Conservation (phyloP, 257 asterid species). For the Primulina tabacum region DNA sequence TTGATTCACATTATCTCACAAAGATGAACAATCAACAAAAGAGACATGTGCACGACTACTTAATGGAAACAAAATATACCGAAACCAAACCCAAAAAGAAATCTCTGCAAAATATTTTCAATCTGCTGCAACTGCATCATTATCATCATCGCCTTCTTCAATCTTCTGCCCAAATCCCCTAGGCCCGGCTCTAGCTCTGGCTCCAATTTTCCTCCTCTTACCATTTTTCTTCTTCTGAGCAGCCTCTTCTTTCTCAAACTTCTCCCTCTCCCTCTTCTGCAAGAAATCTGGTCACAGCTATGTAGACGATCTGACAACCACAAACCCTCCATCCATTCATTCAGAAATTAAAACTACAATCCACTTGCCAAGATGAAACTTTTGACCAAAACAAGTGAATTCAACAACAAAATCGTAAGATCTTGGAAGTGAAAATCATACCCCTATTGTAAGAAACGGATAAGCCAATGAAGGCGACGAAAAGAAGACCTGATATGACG, state of each 20-base stretch:
- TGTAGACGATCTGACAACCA: conserved; percentile 61
- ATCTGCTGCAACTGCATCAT: conserved; percentile 26
- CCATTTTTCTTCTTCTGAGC: conserved; percentile 49
- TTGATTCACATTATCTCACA: too few species aligned
- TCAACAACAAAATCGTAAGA: not conserved
- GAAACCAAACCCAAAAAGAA: not conserved
- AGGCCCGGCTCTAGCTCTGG: conserved; percentile 57
- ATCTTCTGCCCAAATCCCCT: conserved; percentile 87
- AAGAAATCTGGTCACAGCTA: conserved; percentile 81
- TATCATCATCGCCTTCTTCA: conserved; percentile 23
- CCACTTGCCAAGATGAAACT: conserved; percentile 22
- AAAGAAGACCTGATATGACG: conserved; percentile 49
- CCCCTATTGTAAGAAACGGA: conserved; percentile 84
- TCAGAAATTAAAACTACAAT: conserved; percentile 21
- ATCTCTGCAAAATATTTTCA: not conserved
- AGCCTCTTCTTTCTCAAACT: conserved; percentile 74
- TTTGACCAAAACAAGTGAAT: not conserved
- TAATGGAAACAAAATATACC: conserved; percentile 9
- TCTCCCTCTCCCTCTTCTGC: conserved; percentile 51
- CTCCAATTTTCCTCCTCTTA: conserved; percentile 45
- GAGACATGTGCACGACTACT: too few species aligned
- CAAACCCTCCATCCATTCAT: not conserved
- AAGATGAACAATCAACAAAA: not conserved
- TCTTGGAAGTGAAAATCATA: conserved; percentile 2
- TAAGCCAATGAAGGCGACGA: conserved; percentile 65